Conservation (phyloP, 192 early-diverging fungal genomes). For the Coemansia sp. region DNA sequence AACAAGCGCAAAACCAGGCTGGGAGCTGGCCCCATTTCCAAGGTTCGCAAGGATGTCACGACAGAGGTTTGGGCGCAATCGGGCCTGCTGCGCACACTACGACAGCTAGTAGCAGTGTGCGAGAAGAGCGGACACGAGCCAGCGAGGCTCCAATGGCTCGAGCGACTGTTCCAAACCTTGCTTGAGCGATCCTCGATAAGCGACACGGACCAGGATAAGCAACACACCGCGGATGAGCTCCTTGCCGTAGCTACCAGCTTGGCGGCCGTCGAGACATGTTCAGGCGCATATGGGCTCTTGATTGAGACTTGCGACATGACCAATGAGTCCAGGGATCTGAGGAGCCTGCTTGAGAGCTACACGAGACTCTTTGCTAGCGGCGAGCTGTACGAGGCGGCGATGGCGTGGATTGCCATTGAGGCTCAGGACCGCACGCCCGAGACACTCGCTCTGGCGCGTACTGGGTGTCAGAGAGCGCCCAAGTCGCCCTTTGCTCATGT, state of each 20-base stretch:
- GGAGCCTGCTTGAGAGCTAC: conserved; percentile 10
- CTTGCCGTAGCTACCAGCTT: conserved; percentile 23
- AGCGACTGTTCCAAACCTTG: conserved; percentile 30
- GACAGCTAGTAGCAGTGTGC: conserved; percentile 17
- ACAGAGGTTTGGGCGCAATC: conserved; percentile 69
- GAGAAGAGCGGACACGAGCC: conserved; percentile 5
- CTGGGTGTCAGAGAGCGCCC: conserved; percentile 8
- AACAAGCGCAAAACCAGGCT: conserved; percentile 68
- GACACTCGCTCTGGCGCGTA: conserved; percentile 16
- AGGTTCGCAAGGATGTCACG: conserved; percentile 64
- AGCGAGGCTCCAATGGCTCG: conserved; percentile 13
- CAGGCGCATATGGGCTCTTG: conserved; percentile 38
- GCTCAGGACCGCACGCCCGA: background rate
- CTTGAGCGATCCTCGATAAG: conserved; percentile 17
- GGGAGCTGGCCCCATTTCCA: conserved; percentile 64
- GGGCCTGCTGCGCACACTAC: conserved; percentile 43
- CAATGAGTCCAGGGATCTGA: background rate
- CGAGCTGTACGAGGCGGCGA: conserved; percentile 8
- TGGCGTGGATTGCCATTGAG: conserved; percentile 15
- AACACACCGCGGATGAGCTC: conserved; percentile 20
- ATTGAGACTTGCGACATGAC: conserved; percentile 21
- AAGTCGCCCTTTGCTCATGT: conserved; percentile 46
- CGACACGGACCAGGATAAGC: conserved; percentile 2
- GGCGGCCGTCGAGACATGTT: conserved; percentile 12
- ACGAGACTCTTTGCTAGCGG: conserved; percentile 16